Percentiles rank a stretch among this genome's conserved stretches.
Conservation (phyloP, 805 yeast species). For the Metschnikowia chrysomelidarum region DNA sequence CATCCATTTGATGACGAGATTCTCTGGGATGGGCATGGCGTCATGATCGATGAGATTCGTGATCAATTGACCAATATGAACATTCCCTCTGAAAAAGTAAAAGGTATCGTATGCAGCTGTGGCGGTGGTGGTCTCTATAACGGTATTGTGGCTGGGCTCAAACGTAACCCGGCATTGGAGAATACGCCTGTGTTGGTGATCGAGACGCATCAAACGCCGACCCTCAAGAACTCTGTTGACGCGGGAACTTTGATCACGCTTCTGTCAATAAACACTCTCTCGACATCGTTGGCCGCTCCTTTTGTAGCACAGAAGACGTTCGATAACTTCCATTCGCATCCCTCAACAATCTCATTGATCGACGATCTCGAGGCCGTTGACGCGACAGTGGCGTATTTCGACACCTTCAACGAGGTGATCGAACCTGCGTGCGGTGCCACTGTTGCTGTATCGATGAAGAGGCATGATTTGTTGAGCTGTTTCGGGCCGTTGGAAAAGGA, state of each 20-base stretch:
- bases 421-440: slow-evolving; percentile 81
- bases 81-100: slow-evolving; percentile 22
- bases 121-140: slow-evolving; percentile 60
- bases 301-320: slow-evolving; percentile 50
- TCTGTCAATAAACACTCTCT: slow-evolving; percentile 50
- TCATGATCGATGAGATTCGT: slow-evolving; percentile 37
- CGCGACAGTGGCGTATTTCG: slow-evolving; percentile 51
- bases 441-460: slow-evolving; percentile 46
- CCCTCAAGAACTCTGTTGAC: slow-evolving; percentile 49
- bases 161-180: slow-evolving; percentile 22
- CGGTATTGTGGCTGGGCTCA: slow-evolving; percentile 48
- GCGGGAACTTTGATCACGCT: slow-evolving; percentile 45
- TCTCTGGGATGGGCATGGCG: slow-evolving; percentile 55
- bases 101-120: slow-evolving; percentile 51
- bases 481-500: slow-evolving; percentile 32
- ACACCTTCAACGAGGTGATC: slow-evolving; percentile 49
- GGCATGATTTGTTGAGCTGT: slow-evolving; percentile 24
- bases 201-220: slow-evolving; percentile 64
- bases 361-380: slow-evolving; percentile 56
- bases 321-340: slow-evolving; percentile 28
- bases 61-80: slow-evolving; percentile 23
- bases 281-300: slow-evolving; percentile 63
- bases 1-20: slow-evolving; percentile 53
- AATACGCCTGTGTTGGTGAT: slow-evolving; percentile 34
- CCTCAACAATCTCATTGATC: slow-evolving; percentile 20